Evolutionary conservation across 2,329 filamentous ascomycete genomes (phyloP).

Genomic region (Aureobasidium sp.): DNA sequence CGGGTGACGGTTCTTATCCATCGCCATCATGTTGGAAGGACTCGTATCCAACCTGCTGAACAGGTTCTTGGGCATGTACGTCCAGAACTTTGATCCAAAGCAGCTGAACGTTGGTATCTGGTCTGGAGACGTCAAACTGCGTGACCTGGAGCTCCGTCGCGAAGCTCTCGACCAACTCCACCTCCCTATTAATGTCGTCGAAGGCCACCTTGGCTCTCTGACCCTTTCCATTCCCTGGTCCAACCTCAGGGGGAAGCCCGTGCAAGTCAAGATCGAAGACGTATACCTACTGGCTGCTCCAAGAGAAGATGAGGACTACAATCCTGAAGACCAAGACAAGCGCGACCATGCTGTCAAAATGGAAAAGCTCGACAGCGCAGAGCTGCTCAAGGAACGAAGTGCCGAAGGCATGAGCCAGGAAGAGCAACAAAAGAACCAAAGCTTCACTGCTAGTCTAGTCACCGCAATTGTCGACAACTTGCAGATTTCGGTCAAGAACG

Average conservation of each 20-base stretch:
- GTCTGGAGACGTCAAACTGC: conserved; percentile 95
- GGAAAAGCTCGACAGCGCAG: conserved; percentile 95
- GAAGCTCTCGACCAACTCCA: conserved; percentile 97
- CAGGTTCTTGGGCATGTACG: conserved; percentile 99
- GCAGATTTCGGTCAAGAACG: conserved; percentile 96
- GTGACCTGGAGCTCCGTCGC: conserved; percentile 81
- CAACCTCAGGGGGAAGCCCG: conserved; percentile 86
- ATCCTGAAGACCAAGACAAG: conserved; percentile 84
- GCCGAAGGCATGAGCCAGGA: conserved; percentile 90
- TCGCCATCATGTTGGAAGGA: conserved; percentile 84
- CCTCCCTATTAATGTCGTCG: conserved; percentile 90
- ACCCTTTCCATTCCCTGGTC: conserved; percentile 96
- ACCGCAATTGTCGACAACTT: conserved; percentile 98
- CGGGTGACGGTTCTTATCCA: conserved; percentile 62
- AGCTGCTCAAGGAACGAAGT: conserved; percentile 85
- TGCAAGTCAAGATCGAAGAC: conserved; percentile 93
- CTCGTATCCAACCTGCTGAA: conserved; percentile 96
- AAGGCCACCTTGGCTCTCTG: conserved; percentile 86
- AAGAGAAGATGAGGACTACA: conserved; percentile 88
- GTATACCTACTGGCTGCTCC: conserved; percentile 92
- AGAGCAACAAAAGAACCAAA: conserved; percentile 95
- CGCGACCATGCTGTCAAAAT: conserved; percentile 90
- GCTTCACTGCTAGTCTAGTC: conserved; percentile 88
- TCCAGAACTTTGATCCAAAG: conserved; percentile 97
- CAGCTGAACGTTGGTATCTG: conserved; percentile 98